These are phyloP conservation scores for Catunica adiposa DNA, from an alignment of 2,329 filamentous ascomycete genomes.

Conservation along the genomic window DNA sequence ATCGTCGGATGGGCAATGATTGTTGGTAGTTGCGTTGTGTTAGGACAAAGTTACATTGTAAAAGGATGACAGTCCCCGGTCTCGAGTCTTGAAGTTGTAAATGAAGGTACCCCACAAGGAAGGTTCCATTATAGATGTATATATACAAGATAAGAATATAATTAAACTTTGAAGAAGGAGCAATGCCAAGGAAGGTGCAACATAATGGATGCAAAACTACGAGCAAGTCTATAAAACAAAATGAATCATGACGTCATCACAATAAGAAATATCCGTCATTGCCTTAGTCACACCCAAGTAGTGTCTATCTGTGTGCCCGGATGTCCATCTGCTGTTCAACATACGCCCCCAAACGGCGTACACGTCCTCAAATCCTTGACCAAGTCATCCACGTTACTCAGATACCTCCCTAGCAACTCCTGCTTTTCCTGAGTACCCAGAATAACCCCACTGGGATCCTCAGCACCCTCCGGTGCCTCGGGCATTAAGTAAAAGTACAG, in stretches of 20 bases:
- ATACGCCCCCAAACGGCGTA: constrained; percentile 51
- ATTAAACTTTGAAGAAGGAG: too few species aligned
- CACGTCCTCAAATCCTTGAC: constrained; percentile 70
- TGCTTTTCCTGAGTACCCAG: constrained; percentile 67
- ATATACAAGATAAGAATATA: too few species aligned
- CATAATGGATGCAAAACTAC: too few species aligned
- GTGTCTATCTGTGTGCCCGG: background rate
- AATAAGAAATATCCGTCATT: constrained; percentile 23
- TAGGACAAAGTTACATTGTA: constrained; percentile 26
- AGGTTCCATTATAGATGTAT: too few species aligned
- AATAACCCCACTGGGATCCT: constrained; percentile 18
- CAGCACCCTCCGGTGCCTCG: constrained; percentile 44
- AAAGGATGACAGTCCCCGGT: too few species aligned
- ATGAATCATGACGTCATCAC: constrained; percentile 30
- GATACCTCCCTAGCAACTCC: constrained; percentile 54
- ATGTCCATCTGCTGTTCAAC: background rate
- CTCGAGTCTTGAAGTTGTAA: too few species aligned
- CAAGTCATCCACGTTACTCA: constrained; percentile 70
- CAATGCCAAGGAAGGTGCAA: too few species aligned
- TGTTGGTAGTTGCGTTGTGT: constrained; percentile 59
- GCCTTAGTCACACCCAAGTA: constrained; percentile 24
- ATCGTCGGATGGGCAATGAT: too few species aligned
- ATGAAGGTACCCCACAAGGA: too few species aligned
- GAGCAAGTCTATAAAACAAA: constrained; percentile 52
- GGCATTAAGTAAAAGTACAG: constrained; percentile 98